Evolutionary conservation across 225 moss, liverwort and hornwort genomes (phyloP).

Genomic region (Bryoerythrophyllum caledonicum): DNA sequence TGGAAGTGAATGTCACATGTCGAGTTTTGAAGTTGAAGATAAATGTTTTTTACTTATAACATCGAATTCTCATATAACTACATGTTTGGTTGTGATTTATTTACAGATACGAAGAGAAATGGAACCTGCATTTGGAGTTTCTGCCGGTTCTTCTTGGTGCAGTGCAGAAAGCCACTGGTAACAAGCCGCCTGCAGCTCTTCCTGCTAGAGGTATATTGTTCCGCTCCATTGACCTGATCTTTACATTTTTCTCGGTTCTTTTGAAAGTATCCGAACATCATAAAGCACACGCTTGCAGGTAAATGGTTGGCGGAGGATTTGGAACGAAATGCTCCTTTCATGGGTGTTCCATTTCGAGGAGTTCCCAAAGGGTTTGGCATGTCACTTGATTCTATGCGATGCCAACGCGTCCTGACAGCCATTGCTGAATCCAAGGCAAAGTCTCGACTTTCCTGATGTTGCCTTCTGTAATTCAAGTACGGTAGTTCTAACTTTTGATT

Average conservation of each 20-base stretch:
- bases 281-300: slow-evolving; percentile 34
- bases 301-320: slow-evolving; percentile 47
- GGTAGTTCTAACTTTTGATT: not conserved
- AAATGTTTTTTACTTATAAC: too few species aligned
- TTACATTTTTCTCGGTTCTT: not conserved
- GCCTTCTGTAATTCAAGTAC: not conserved
- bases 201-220: slow-evolving; percentile 52
- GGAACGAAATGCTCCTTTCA: slow-evolving; percentile 47
- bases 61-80: too few species aligned
- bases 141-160: slow-evolving; percentile 65
- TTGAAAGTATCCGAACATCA: not conserved
- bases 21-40: not conserved
- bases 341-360: slow-evolving; percentile 58
- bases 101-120: slow-evolving; percentile 64
- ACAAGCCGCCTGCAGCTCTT: slow-evolving; percentile 45
- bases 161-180: slow-evolving; percentile 61
- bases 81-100: not conserved
- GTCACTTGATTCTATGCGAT: slow-evolving; percentile 42
- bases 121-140: slow-evolving; percentile 62
- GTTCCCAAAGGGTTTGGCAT: slow-evolving; percentile 48
- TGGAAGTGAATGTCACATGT: not conserved
- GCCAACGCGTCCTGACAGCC: slow-evolving; percentile 68
- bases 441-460: slow-evolving; percentile 15
- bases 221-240: not conserved
- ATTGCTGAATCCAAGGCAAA: slow-evolving; percentile 68